These are phyloP conservation scores for Alternaria brassicicola DNA, from an alignment of 2,329 filamentous ascomycete species.

Conservation along the genomic window DNA sequence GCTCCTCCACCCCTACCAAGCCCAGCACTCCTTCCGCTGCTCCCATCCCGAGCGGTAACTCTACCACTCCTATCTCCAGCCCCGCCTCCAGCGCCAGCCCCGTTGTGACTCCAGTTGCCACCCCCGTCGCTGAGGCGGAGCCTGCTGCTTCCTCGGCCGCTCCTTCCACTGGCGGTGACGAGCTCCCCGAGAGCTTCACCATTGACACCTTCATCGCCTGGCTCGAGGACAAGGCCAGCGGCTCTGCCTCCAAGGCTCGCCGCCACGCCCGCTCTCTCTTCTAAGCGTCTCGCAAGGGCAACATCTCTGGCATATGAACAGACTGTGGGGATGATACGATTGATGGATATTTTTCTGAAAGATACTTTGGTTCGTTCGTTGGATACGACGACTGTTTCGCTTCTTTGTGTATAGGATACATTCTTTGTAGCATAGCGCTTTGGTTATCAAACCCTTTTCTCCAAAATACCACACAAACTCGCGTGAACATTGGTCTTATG, in stretches of 20 bases:
- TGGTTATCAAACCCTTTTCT: not conserved
- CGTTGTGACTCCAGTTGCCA: constrained; percentile 1
- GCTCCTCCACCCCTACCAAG: constrained; percentile 18
- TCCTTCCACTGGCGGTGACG: constrained; percentile 19
- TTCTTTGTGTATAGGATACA: constrained; percentile 27
- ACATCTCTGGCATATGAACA: not conserved
- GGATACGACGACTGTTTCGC: constrained; percentile 18
- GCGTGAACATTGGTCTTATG: not conserved
- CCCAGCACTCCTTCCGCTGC: constrained; percentile 20
- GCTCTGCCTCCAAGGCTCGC: constrained; percentile 29
- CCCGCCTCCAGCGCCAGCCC: constrained; percentile 9
- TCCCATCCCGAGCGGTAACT: constrained; percentile 10
- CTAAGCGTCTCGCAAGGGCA: constrained; percentile 4
- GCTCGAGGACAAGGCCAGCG: constrained; percentile 37
- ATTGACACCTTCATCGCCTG: constrained; percentile 43
- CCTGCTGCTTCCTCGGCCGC: constrained; percentile 16
- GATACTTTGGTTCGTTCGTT: constrained; percentile 13
- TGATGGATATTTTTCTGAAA: constrained; percentile 5
- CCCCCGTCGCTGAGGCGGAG: constrained; percentile 1
- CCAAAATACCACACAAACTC: not conserved
- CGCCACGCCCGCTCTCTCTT: constrained; percentile 38
- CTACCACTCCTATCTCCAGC: constrained; percentile 17
- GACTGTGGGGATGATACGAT: not conserved
- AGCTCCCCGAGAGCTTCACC: constrained; percentile 42
- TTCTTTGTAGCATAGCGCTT: constrained; percentile 21